These are phyloP conservation scores for Phalaenopsis equestris DNA, from an alignment of 106 monocot species.

Conservation along the genomic window DNA sequence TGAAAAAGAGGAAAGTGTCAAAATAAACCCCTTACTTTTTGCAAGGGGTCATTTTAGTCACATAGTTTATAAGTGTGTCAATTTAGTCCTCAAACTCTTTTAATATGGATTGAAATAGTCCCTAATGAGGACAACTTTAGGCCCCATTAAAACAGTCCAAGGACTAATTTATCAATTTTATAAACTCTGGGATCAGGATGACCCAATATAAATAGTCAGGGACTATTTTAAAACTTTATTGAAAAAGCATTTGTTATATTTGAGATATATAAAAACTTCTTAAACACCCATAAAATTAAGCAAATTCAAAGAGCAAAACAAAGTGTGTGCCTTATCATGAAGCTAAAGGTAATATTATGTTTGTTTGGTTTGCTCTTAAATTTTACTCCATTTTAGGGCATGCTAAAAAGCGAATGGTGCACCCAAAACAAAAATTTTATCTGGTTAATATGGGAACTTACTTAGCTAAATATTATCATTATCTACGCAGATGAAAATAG, in stretches of 20 bases:
- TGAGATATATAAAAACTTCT: neutral
- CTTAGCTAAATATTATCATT: no score
- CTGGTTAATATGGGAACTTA: neutral
- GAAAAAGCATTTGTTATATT: neutral
- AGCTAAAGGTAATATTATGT: neutral
- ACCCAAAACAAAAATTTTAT: neutral
- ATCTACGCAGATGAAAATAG: neutral
- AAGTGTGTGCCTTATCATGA: neutral
- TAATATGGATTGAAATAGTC: no score
- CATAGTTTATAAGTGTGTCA: no score
- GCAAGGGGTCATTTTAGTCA: no score
- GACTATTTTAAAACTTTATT: neutral
- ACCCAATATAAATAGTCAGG: no score
- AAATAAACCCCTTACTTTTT: no score
- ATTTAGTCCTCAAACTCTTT: no score
- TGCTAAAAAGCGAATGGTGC: neutral
- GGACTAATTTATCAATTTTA: no score
- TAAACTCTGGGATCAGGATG: no score
- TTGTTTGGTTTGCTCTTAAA: neutral
- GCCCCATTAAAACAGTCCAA: no score
- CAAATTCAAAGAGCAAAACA: neutral
- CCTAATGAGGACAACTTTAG: no score
- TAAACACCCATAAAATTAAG: neutral
- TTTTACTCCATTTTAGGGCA: neutral
- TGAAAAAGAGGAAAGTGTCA: no score